phyloP scores from a whole-genome alignment of 805 yeast genomes.

The Candida koratica region DNA sequence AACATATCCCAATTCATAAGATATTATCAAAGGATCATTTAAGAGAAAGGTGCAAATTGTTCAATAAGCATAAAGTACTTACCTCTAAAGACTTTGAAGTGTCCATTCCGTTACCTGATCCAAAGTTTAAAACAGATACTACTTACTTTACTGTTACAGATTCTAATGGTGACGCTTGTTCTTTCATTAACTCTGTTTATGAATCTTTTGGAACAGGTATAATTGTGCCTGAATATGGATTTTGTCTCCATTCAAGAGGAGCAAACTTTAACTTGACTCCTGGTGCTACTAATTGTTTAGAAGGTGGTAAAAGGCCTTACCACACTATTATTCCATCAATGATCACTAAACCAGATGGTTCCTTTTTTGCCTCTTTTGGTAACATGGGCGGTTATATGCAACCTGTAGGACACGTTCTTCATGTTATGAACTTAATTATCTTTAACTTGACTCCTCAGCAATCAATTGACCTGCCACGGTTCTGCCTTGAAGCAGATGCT shows the following conservation, averaged over 20 bases:
- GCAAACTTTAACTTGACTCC: constrained; percentile 64
- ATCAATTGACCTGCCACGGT: constrained; percentile 71
- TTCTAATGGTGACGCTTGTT: constrained; percentile 70
- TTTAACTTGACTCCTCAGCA: constrained; percentile 69
- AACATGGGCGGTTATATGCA: constrained; percentile 88
- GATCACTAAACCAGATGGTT: constrained; percentile 50
- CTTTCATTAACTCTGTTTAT: constrained; percentile 74
- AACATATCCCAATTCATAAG: constrained; percentile 33
- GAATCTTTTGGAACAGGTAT: constrained; percentile 68
- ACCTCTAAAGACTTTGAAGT: constrained; percentile 40
- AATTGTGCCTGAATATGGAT: constrained; percentile 61
- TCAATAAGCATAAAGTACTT: constrained; percentile 36
- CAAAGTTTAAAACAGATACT: constrained; percentile 61
- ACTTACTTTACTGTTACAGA: constrained; percentile 66
- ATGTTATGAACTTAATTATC: constrained; percentile 57
- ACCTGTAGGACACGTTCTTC: constrained; percentile 83
- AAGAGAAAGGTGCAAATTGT: constrained; percentile 45
- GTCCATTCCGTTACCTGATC: constrained; percentile 54
- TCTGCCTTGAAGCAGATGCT: constrained; percentile 57
- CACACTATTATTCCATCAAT: constrained; percentile 83
- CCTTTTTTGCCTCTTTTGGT: constrained; percentile 67
- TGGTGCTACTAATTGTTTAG: constrained; percentile 55
- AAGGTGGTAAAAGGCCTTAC: constrained; percentile 69
- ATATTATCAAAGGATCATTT: constrained; percentile 51
- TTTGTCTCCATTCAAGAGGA: constrained; percentile 72